phyloP scores from a whole-genome alignment of 176 grass and related monocot species.

The Phragmites australis region DNA sequence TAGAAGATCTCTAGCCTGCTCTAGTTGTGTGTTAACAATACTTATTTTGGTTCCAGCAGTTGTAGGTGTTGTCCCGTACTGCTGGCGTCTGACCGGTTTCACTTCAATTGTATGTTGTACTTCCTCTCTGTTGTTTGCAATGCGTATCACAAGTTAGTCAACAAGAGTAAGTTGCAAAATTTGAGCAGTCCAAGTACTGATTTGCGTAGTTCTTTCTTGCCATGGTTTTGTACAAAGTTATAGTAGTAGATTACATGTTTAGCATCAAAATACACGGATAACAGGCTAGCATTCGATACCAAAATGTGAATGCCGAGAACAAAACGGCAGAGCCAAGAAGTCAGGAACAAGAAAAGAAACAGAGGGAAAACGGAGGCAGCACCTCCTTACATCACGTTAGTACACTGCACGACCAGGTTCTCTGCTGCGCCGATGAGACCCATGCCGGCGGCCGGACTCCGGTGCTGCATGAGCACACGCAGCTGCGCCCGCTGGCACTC shows the following conservation, averaged over 20 bases:
- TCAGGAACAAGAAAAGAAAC: not conserved
- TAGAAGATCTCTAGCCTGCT: conserved; percentile 6
- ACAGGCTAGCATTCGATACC: not conserved
- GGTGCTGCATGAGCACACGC: conserved; percentile 61
- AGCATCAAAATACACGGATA: not conserved
- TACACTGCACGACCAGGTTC: conserved; percentile 50
- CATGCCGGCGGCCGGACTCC: conserved; percentile 43
- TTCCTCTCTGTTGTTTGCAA: not conserved
- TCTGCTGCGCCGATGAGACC: conserved; percentile 38
- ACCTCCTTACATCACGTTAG: not conserved
- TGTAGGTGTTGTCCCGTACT: conserved; percentile 20
- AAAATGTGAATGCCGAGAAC: conserved; percentile 18
- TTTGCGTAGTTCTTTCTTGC: not conserved
- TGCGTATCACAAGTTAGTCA: not conserved
- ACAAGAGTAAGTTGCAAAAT: not conserved
- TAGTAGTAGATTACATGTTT: conserved; percentile 1
- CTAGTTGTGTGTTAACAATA: not conserved
- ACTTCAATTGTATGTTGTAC: not conserved
- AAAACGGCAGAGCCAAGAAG: not conserved
- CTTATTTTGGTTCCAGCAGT: not conserved
- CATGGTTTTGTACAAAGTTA: conserved; percentile 9
- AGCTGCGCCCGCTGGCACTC: conserved; percentile 90
- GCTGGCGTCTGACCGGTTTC: conserved; percentile 5
- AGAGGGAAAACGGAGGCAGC: not conserved
- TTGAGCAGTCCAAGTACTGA: not conserved